Evolutionary conservation across 2,329 filamentous ascomycete genomes (phyloP).

Genomic region (Calonectria hawksworthii): DNA sequence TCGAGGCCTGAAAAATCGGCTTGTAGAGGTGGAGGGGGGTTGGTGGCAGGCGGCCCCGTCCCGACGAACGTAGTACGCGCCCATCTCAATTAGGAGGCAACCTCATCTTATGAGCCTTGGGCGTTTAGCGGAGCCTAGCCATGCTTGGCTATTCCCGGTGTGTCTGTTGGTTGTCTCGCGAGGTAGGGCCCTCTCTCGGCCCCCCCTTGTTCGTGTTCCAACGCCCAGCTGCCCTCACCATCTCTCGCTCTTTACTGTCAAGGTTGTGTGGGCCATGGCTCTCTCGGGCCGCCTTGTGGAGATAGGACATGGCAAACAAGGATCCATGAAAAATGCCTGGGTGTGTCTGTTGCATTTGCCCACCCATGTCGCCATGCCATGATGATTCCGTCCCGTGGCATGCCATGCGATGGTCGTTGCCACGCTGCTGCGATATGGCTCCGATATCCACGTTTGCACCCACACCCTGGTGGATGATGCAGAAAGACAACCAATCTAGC

Average conservation of each 20-base stretch:
- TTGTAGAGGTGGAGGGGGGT: neutral
- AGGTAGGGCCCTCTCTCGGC: neutral
- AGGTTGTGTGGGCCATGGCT: slow-evolving; percentile 27
- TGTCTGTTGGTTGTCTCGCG: slow-evolving; percentile 1
- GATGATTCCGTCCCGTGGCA: slow-evolving; percentile 12
- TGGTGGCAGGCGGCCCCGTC: neutral
- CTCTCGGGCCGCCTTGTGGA: slow-evolving; percentile 33
- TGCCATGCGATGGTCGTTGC: slow-evolving; percentile 17
- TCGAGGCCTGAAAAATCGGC: slow-evolving; percentile 20
- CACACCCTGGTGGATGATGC: slow-evolving; percentile 16
- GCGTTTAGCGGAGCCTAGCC: neutral
- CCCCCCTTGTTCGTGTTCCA: slow-evolving; percentile 9
- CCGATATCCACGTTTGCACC: slow-evolving; percentile 17
- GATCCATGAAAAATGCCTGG: neutral
- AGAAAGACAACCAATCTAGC: slow-evolving; percentile 25
- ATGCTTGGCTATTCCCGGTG: slow-evolving; percentile 13
- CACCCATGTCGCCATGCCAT: slow-evolving; percentile 11
- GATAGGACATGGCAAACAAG: slow-evolving; percentile 27
- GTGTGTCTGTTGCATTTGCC: neutral
- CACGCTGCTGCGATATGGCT: slow-evolving; percentile 1
- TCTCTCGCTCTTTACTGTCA: neutral
- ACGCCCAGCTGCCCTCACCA: neutral
- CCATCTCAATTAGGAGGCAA: slow-evolving; percentile 14
- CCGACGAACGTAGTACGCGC: slow-evolving; percentile 14
- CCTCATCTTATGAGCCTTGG: neutral